Base-by-base conservation (phyloP, 495 filamentous ascomycete genomes). In the Aspergillus bridgeri region DNA sequence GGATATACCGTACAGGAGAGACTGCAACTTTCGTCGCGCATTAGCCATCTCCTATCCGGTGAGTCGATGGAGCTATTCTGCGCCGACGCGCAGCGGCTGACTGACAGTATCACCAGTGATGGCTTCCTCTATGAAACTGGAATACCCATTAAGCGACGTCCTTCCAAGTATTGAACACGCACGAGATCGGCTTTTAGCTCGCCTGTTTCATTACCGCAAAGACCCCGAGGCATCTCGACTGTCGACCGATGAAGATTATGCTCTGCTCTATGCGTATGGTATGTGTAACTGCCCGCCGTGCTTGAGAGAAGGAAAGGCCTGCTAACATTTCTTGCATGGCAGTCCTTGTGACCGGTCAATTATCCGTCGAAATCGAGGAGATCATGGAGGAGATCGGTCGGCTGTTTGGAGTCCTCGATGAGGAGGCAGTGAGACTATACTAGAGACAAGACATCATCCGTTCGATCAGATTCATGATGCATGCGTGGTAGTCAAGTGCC, bases 21-120 rank as follows among this genome's bases (percentile, higher is more conserved):
- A 22, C 82, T 79, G 20, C 84, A 90, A 64, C 77, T 98, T 21
- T 92, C 89, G 58, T 80, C 86, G 22, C 83, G 94, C 33, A 94
- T 98, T 60, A 93, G 90, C 67, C 94, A 98, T 78, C 80, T 98
- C 43, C 88, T 98, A 58, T 90, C 94, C 60, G 86, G 86, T 86
- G 69, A 51, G 77, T 63, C 18, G 9, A 23, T 6, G n/a, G 5
- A 8, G 54, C 51, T 13, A 4, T 38, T 38, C 17, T 38, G 33
- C 11, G 2, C 11, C 33, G 20, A 13, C 3, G 13, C 4, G n/a
- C 7, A 3, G 43, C 42, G 24, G 43, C 55, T 51, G 55, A 61
- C 67, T 70, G 46, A 70, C 45, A 0, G 7, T 19, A 29, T 21
- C 9, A 48, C 33, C 54, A 88, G 92, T 96, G 2, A 82, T 98